A percentile compares a stretch with the other conserved stretches of the same genome.
These are phyloP conservation scores for Claviceps sp. DNA, from an alignment of 2,329 filamentous ascomycete species.

Conservation along the genomic window DNA sequence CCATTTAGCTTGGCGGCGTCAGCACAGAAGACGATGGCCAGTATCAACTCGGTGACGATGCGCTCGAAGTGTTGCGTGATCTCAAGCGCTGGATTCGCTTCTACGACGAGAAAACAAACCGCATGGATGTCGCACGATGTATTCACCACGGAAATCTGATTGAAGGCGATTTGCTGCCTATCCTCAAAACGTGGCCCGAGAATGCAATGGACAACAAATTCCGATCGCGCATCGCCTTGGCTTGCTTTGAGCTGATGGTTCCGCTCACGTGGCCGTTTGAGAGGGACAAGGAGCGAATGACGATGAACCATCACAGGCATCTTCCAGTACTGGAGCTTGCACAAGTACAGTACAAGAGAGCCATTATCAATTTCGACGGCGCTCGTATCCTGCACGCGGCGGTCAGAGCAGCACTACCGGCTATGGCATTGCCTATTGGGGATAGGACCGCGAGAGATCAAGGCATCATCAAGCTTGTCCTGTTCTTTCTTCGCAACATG, in stretches of 20 bases:
- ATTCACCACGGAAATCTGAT: constrained; percentile 87
- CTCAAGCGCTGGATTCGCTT: constrained; percentile 90
- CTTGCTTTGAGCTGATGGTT: constrained; percentile 81
- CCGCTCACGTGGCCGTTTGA: constrained; percentile 92
- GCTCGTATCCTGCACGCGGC: constrained; percentile 67
- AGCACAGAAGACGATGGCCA: constrained; percentile 65
- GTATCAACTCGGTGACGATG: constrained; percentile 88
- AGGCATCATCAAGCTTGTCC: constrained; percentile 77
- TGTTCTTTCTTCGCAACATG: constrained; percentile 84
- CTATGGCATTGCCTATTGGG: constrained; percentile 65
- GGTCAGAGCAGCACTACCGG: constrained; percentile 68
- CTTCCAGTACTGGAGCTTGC: constrained; percentile 78
- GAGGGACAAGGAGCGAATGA: constrained; percentile 65
- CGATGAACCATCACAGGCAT: constrained; percentile 84
- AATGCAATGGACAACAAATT: constrained; percentile 58
- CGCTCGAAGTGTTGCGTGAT: constrained; percentile 80
- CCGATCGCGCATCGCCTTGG: constrained; percentile 66
- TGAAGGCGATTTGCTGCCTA: constrained; percentile 77
- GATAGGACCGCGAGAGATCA: constrained; percentile 73
- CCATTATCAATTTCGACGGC: constrained; percentile 71
- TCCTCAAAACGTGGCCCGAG: constrained; percentile 70
- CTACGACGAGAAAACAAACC: constrained; percentile 85
- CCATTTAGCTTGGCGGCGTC: constrained; percentile 63
- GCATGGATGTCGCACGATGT: constrained; percentile 88
- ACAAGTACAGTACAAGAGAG: constrained; percentile 80